Percentiles rank a stretch among this genome's conserved stretches.
Conservation (phyloP, 805 yeast genomes). For the Candida parachauliodes region DNA sequence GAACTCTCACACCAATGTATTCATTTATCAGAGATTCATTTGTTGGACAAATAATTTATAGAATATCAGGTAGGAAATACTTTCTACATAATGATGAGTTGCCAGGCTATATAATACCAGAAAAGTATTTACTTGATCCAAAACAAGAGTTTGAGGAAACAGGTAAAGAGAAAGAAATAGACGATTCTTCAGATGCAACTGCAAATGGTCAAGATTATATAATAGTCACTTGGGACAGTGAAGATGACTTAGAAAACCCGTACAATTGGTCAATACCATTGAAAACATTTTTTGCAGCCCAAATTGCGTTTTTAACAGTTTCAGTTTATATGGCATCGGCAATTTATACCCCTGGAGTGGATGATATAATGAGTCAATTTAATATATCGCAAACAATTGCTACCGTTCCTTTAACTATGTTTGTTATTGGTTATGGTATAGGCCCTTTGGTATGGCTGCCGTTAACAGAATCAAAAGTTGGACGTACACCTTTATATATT, state of each 20-base stretch:
- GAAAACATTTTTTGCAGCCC: conserved; percentile 34
- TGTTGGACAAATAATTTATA: conserved; percentile 23
- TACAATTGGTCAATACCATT: conserved; percentile 48
- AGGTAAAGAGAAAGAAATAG: background rate
- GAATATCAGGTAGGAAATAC: conserved; percentile 19
- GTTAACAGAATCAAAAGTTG: conserved; percentile 51
- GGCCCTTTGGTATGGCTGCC: conserved; percentile 62
- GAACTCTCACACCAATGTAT: too few relatives aligned
- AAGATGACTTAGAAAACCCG: conserved; percentile 55
- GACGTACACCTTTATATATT: conserved; percentile 50
- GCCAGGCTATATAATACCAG: conserved; percentile 22
- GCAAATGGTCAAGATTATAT: conserved; percentile 1
- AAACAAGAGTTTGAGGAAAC: conserved; percentile 1
- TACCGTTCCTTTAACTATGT: conserved; percentile 49
- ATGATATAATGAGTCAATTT: conserved; percentile 42
- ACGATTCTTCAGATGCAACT: background rate
- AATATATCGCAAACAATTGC: conserved; percentile 41
- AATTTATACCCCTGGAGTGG: conserved; percentile 51
- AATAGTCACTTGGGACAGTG: conserved; percentile 31
- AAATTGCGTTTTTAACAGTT: conserved; percentile 43
- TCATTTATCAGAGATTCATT: conserved; percentile 28
- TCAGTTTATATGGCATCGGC: conserved; percentile 57
- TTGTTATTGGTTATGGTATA: conserved; percentile 57
- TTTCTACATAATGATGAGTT: conserved; percentile 22
- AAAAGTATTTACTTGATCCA: conserved; percentile 14